phyloP scores from a whole-genome alignment of 495 filamentous ascomycete genomes.

The Lophiotrema nucula region DNA sequence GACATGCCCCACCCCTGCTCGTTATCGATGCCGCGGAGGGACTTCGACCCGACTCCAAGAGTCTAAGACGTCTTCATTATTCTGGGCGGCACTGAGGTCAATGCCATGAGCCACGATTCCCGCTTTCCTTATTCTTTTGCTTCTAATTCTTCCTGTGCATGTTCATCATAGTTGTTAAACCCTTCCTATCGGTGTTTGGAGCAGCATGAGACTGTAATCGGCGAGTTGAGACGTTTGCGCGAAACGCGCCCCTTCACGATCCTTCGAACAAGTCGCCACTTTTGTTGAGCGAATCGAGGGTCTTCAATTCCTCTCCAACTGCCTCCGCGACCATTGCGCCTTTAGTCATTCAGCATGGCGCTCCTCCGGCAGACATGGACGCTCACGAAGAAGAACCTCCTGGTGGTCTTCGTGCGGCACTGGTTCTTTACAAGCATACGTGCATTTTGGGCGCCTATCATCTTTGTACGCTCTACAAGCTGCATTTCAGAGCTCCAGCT shows the following conservation, averaged over 20 bases:
- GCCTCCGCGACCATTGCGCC: background rate
- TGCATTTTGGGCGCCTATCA: constrained; percentile 68
- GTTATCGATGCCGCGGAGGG: background rate
- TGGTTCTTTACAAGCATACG: constrained; percentile 61
- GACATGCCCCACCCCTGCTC: background rate
- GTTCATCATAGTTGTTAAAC: background rate
- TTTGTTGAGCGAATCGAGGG: background rate
- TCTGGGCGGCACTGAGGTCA: background rate
- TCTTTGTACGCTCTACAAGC: constrained; percentile 55
- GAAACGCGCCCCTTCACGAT: background rate
- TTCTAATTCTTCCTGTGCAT: background rate
- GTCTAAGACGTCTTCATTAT: background rate
- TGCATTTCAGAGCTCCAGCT: too few relatives aligned
- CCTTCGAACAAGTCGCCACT: background rate
- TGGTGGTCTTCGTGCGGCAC: constrained; percentile 66
- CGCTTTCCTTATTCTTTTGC: background rate
- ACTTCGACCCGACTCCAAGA: background rate
- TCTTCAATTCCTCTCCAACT: background rate
- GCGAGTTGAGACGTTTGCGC: background rate
- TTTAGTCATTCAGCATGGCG: constrained; percentile 43
- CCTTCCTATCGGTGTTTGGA: background rate
- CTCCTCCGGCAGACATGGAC: constrained; percentile 69
- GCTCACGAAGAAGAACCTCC: constrained; percentile 70
- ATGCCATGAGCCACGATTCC: background rate
- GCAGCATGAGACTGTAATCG: background rate